phyloP scores from a whole-genome alignment of 1,284 basidiomycete species.

The Malassezia sp. region DNA sequence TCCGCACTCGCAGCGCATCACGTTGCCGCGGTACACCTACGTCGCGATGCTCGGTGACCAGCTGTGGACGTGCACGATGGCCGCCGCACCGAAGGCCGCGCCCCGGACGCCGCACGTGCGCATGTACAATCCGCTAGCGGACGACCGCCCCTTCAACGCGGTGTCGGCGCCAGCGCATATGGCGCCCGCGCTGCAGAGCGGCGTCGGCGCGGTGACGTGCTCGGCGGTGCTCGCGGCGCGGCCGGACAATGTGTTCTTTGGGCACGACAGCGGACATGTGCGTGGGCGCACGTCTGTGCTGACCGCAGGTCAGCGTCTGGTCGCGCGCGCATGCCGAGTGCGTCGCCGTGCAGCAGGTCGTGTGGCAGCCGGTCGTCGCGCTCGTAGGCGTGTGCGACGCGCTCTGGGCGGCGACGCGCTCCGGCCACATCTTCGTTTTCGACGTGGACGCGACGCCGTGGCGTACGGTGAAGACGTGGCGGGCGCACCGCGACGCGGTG shows the following conservation, averaged over 20 bases:
- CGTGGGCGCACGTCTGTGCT: too few species aligned
- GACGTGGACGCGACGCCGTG: constrained; percentile 57
- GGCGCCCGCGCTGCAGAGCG: constrained; percentile 52
- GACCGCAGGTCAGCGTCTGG: constrained; percentile 47
- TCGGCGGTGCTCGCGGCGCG: constrained; percentile 64
- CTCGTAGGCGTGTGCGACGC: constrained; percentile 33
- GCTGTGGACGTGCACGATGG: constrained; percentile 32
- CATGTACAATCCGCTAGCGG: constrained; percentile 39
- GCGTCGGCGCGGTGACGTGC: constrained; percentile 67
- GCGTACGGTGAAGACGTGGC: constrained; percentile 79
- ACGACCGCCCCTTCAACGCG: constrained; percentile 40
- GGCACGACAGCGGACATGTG: constrained; percentile 93
- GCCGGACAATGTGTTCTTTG: constrained; percentile 65
- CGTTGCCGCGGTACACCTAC: constrained; percentile 30
- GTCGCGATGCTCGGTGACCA: constrained; percentile 30
- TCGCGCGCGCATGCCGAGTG: constrained; percentile 23
- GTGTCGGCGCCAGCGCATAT: constrained; percentile 24
- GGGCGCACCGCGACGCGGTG: constrained; percentile 62
- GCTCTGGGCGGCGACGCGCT: constrained; percentile 74
- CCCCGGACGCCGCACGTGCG: constrained; percentile 20
- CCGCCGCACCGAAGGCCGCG: constrained; percentile 10
- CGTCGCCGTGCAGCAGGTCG: constrained; percentile 21
- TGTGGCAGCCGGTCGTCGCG: constrained; percentile 27
- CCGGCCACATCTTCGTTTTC: constrained; percentile 71
- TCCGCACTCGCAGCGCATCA: constrained; percentile 38